phyloP scores from a whole-genome alignment of 352 stramenopile genomes.

The Sclerospora graminicola region DNA sequence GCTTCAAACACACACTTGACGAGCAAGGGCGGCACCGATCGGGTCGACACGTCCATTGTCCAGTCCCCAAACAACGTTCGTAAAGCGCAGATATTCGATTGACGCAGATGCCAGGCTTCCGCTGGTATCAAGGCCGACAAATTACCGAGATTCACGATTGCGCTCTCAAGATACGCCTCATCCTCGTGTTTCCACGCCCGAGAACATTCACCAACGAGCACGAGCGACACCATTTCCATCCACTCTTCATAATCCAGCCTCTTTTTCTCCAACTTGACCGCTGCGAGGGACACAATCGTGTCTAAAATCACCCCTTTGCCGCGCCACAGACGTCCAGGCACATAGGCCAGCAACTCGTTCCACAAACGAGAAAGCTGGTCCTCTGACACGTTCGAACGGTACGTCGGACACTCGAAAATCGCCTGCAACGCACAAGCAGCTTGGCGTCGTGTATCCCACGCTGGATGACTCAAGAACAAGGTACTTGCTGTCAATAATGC shows the following conservation, averaged over 20 bases:
- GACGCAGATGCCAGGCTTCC: slow-evolving; percentile 17
- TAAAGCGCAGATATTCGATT: slow-evolving; percentile 27
- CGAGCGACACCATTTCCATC: slow-evolving; percentile 17
- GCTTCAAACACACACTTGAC: slow-evolving; percentile 70
- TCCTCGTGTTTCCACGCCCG: slow-evolving; percentile 56
- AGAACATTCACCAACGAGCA: slow-evolving; percentile 50
- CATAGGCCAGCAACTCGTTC: slow-evolving; percentile 30
- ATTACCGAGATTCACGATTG: slow-evolving; percentile 36
- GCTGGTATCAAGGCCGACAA: slow-evolving; percentile 29
- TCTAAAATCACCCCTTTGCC: slow-evolving; percentile 71
- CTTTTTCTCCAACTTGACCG: slow-evolving; percentile 15
- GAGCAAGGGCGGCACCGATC: slow-evolving; percentile 41
- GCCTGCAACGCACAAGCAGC: slow-evolving; percentile 51
- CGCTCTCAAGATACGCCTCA: slow-evolving; percentile 61
- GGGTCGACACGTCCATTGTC: slow-evolving; percentile 14
- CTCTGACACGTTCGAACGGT: slow-evolving; percentile 29
- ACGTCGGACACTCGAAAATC: slow-evolving; percentile 38
- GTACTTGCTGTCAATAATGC: slow-evolving; percentile 31
- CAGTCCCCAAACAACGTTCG: slow-evolving; percentile 25
- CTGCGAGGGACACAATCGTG: slow-evolving; percentile 43
- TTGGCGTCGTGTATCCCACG: slow-evolving; percentile 68
- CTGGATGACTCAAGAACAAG: slow-evolving; percentile 45
- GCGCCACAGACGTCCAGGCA: slow-evolving; percentile 64
- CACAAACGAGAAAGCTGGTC: slow-evolving; percentile 44
- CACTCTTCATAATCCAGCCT: slow-evolving; percentile 10